Evolutionary conservation across 345 rosid species (phyloP).

Genomic region (Cochlearia excelsa): DNA sequence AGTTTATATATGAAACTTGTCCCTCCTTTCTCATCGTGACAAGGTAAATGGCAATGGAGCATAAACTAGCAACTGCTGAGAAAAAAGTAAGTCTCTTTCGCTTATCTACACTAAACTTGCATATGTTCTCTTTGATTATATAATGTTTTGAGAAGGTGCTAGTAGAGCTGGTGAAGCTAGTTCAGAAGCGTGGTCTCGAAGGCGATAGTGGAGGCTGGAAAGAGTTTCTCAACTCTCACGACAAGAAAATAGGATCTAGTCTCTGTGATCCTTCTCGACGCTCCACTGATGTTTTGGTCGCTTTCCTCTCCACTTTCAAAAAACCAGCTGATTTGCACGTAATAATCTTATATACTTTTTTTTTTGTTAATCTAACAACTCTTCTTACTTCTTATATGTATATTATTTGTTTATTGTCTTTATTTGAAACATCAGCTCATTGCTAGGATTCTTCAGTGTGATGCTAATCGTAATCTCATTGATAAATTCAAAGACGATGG

Average conservation of each 20-base stretch:
- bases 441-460: conserved; percentile 40
- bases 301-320: conserved; percentile 60
- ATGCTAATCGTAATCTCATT: conserved; percentile 41
- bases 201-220: conserved; percentile 71
- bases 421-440: conserved; percentile 38
- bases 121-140: background rate
- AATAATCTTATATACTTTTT: background rate
- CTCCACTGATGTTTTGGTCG: conserved; percentile 44
- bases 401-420: no score
- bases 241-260: conserved; percentile 52
- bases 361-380: no score
- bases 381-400: background rate
- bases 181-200: conserved; percentile 52
- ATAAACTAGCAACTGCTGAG: conserved; percentile 42
- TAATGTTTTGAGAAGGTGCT: conserved; percentile 45
- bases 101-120: no score
- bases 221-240: conserved; percentile 54
- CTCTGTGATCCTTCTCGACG: conserved; percentile 75
- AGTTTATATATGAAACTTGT: no score
- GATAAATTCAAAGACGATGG: conserved; percentile 41
- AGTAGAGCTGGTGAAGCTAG: conserved; percentile 58
- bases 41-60: conserved; percentile 31
- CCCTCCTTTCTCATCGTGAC: no score
- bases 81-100: conserved; percentile 27
- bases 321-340: conserved; percentile 56